These are phyloP conservation scores for Tulasnella sp. DNA, from an alignment of 768 basidiomycete species.

Conservation along the genomic window DNA sequence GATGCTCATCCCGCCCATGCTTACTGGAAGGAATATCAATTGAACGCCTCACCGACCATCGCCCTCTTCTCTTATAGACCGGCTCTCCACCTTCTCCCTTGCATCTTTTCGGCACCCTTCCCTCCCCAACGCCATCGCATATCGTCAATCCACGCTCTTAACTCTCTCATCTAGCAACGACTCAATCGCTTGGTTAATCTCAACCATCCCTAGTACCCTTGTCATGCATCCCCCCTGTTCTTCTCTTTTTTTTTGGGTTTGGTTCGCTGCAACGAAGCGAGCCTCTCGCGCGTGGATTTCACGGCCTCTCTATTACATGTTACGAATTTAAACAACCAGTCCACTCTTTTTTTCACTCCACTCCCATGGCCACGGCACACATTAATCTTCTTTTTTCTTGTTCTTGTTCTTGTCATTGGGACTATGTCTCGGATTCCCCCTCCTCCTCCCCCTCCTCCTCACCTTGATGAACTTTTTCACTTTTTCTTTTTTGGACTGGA, in stretches of 20 bases:
- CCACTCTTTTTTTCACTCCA: background rate
- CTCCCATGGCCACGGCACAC: background rate
- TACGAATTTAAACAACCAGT: background rate
- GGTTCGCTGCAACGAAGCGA: background rate
- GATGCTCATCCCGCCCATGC: background rate
- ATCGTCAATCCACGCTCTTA: background rate
- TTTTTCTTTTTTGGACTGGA: slow-evolving; percentile 8
- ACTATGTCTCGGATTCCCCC: slow-evolving; percentile 10
- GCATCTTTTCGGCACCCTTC: background rate
- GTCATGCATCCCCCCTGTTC: background rate
- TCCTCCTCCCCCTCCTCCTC: background rate
- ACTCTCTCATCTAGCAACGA: background rate
- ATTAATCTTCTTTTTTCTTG: background rate
- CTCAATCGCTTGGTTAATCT: background rate
- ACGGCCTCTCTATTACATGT: background rate
- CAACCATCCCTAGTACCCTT: background rate
- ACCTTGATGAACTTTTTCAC: background rate
- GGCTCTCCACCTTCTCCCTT: background rate
- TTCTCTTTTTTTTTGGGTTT: background rate
- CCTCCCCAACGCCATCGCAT: background rate
- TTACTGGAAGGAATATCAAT: background rate
- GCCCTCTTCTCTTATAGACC: background rate
- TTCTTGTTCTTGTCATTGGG: background rate
- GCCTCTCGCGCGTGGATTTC: background rate
- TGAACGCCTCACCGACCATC: background rate